Evolutionary conservation across 352 stramenopile species (phyloP), one percentile per base, ranked within the genome.

Genomic region (Pythium pyrilobum): DNA sequence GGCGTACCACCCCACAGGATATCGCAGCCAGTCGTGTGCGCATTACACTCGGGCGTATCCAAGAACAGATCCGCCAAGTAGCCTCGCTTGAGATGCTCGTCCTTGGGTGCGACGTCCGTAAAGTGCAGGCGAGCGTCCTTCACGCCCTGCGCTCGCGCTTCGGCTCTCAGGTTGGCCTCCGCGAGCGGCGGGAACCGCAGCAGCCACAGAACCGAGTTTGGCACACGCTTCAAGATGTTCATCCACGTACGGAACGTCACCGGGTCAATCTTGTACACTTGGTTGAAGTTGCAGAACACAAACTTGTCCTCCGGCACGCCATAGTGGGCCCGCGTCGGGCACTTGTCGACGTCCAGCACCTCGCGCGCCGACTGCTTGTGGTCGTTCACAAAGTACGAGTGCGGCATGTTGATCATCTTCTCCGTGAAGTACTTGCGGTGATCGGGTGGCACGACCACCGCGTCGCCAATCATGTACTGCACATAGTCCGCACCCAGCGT

Each of bases 281-380:
- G 85, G 46, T 97, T 97, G 55, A 98, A 98, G 59, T 96, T 97
- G 59, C 88, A 96, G 60, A 97, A 97, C 25, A 98, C 92, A 64
- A 98, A 97, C 48, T 74, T 77, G 68, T 97, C 87, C 27, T 97
- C 89, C 0, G 87, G 81, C 1, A 98, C 76, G 29, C 89, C 92
- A 44, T 97, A 97, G 49, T 92, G 70, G 6, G 66, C 62, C 47
- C 92, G 82, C 32, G 79, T 89, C 2, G 84, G 85, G 18, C 81
- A 90, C 43, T 80, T 88, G 9, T 75, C 62, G 18, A 72, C 65
- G 46, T 97, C 83, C 31, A 97, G 59, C 2, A 96, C 84, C 31
- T 95, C 82, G 0, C 49, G 70, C 1, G 82, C 81, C 39, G 77
- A 93, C 64, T 97, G 85, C 42, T 85, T 88, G 69, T 97, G 86